Evolutionary conservation across 2,329 filamentous ascomycete species (phyloP).

Genomic region (Ramularia endophylla): DNA sequence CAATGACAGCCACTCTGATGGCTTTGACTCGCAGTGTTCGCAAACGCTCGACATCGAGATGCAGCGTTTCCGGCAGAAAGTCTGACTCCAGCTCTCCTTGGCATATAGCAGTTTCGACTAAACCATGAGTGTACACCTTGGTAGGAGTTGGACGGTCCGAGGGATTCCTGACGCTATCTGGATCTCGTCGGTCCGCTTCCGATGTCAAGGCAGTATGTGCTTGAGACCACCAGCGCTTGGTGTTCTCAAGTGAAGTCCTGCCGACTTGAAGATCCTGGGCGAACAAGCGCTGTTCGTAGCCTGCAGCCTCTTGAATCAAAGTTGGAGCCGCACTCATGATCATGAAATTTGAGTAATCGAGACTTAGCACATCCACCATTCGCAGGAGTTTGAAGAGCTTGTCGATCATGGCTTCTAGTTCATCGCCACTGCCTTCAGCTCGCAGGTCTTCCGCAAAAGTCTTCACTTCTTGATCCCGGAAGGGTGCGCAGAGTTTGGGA

Average conservation of each 20-base stretch:
- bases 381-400: conserved; percentile 69
- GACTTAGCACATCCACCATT: conserved; percentile 70
- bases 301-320: conserved; percentile 62
- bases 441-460: conserved; percentile 55
- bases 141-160: conserved; percentile 59
- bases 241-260: conserved; percentile 50
- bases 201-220: conserved; percentile 59
- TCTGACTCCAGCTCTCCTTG: conserved; percentile 48
- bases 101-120: conserved; percentile 69
- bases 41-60: conserved; percentile 61
- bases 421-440: conserved; percentile 29
- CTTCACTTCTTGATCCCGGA: conserved; percentile 71
- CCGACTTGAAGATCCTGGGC: conserved; percentile 56
- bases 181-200: conserved; percentile 63
- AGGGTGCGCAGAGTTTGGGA: conserved; percentile 73
- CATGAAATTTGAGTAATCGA: conserved; percentile 79
- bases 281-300: conserved; percentile 71
- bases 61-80: conserved; percentile 66
- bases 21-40: conserved; percentile 51
- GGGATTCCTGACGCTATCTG: conserved; percentile 58
- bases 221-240: conserved; percentile 60
- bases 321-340: conserved; percentile 65
- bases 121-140: conserved; percentile 68
- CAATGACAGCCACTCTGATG: conserved; percentile 63
- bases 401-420: conserved; percentile 62